phyloP scores from a whole-genome alignment of 2,329 filamentous ascomycete species.

The Hymenoscyphus fraxineus region DNA sequence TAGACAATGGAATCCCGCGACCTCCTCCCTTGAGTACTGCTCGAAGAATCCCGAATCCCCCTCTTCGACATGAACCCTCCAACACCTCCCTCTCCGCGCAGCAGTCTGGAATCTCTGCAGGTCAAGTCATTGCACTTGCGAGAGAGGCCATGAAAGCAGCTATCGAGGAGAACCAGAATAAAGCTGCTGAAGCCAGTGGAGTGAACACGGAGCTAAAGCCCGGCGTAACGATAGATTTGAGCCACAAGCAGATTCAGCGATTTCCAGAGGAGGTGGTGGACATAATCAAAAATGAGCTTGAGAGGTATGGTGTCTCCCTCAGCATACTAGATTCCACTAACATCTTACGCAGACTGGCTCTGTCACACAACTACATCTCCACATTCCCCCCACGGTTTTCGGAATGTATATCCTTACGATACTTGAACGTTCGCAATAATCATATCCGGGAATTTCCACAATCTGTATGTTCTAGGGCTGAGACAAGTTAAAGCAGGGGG shows the following conservation, averaged over 20 bases:
- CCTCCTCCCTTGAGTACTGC: constrained; percentile 34
- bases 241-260: constrained; percentile 65
- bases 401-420: constrained; percentile 73
- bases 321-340: constrained; percentile 23
- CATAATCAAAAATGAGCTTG: constrained; percentile 37
- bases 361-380: constrained; percentile 75
- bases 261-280: constrained; percentile 38
- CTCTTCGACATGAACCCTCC: constrained; percentile 44
- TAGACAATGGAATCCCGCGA: constrained; percentile 38
- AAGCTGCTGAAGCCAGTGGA: constrained; percentile 57
- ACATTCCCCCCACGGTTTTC: constrained; percentile 68
- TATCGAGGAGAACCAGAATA: constrained; percentile 60
- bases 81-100: constrained; percentile 43
- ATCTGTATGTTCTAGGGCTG: constrained; percentile 46
- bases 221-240: constrained; percentile 74
- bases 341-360: constrained; percentile 55
- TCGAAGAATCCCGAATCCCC: constrained; percentile 42
- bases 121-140: constrained; percentile 62
- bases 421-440: constrained; percentile 78
- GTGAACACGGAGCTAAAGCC: constrained; percentile 57
- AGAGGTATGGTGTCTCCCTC: constrained; percentile 29
- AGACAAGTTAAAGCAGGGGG: neutral
- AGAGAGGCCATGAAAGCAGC: constrained; percentile 65
- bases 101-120: constrained; percentile 52
- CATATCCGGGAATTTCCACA: constrained; percentile 64